phyloP scores from a whole-genome alignment of 257 asterid species.

The Paraleonurus japonicus region DNA sequence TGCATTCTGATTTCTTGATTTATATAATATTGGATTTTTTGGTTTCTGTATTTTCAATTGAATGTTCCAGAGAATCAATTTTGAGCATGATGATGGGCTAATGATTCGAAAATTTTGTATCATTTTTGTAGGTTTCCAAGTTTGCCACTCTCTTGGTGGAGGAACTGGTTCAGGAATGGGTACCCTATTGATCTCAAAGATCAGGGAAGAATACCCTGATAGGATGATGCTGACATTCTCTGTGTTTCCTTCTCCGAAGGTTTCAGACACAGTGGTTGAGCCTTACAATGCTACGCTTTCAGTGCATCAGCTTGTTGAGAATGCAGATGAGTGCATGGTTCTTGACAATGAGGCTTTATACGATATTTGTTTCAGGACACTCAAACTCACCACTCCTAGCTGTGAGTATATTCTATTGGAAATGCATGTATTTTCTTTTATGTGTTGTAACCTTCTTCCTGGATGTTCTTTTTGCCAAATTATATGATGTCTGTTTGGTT shows the following conservation, averaged over 20 bases:
- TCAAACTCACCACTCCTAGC: constrained; percentile 85
- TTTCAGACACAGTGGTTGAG: constrained; percentile 82
- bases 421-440: not conserved
- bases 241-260: constrained; percentile 85
- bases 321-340: constrained; percentile 91
- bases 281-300: constrained; percentile 86
- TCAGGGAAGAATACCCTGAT: constrained; percentile 84
- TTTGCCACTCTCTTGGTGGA: constrained; percentile 86
- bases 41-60: not conserved
- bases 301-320: constrained; percentile 87
- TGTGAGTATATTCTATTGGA: constrained; percentile 46
- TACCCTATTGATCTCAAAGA: constrained; percentile 69
- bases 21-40: not conserved
- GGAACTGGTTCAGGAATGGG: constrained; percentile 96
- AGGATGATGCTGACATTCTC: constrained; percentile 88
- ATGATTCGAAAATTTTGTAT: not conserved
- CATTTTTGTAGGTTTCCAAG: constrained; percentile 60
- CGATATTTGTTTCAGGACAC: constrained; percentile 79
- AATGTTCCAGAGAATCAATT: not conserved
- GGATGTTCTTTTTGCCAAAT: not conserved
- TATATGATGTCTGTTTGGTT: not conserved
- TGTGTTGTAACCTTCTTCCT: not conserved
- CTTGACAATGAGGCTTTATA: constrained; percentile 81
- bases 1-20: not conserved
- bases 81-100: not conserved